Conservation (phyloP, 495 filamentous ascomycete species). For the Astrothelium subdiscretum region DNA sequence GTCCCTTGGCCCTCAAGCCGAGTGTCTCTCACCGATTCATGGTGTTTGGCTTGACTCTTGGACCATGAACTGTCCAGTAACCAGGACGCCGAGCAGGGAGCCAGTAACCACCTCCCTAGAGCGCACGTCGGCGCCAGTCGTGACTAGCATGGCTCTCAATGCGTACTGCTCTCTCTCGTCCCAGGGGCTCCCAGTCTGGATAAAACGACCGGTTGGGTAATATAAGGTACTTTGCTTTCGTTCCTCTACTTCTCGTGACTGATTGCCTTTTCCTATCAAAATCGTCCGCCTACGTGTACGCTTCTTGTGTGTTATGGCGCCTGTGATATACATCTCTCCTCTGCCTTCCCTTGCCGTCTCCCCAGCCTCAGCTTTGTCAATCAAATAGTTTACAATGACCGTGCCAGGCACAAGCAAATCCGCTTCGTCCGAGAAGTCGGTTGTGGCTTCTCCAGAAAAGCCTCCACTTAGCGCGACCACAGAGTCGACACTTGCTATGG, state of each 20-base stretch:
- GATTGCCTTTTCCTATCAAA: background rate
- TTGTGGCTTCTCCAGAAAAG: background rate
- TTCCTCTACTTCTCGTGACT: background rate
- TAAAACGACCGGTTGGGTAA: background rate
- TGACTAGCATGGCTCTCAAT: background rate
- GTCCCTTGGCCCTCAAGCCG: background rate
- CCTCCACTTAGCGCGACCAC: background rate
- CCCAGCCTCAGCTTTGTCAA: background rate
- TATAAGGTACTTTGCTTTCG: background rate
- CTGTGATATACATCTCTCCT: background rate
- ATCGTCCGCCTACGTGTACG: background rate
- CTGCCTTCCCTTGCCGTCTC: background rate
- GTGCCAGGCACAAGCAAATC: background rate
- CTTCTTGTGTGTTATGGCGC: background rate
- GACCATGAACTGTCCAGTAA: background rate
- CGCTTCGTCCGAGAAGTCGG: background rate
- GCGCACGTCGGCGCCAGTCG: background rate
- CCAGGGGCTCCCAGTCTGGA: background rate
- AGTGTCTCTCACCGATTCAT: background rate
- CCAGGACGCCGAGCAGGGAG: background rate
- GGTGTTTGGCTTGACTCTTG: too few species aligned
- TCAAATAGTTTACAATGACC: background rate
- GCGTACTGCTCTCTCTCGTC: background rate
- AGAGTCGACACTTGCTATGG: slow-evolving; percentile 25
- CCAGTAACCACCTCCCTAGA: background rate